phyloP scores from a whole-genome alignment of 495 filamentous ascomycete genomes.

The Hyaloscypha finlandica region DNA sequence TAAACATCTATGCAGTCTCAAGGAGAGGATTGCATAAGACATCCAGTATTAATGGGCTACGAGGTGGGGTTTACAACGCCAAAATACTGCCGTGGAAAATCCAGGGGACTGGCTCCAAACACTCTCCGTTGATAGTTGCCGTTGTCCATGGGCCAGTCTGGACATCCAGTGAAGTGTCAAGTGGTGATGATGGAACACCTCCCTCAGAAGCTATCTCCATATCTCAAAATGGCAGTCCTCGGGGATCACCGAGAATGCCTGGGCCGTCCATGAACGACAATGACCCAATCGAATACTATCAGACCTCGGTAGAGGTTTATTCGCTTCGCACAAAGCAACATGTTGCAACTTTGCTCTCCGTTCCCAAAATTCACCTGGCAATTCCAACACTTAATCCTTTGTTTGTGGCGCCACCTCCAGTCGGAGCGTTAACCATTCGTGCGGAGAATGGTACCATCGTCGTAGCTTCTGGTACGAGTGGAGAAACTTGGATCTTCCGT shows the following conservation, averaged over 20 bases:
- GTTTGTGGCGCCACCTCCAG: slow-evolving; percentile 61
- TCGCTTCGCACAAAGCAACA: slow-evolving; percentile 70
- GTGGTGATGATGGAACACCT: slow-evolving; percentile 22
- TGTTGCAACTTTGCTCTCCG: slow-evolving; percentile 67
- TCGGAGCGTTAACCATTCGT: slow-evolving; percentile 70
- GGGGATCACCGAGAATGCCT: slow-evolving; percentile 24
- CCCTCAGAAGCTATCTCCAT: slow-evolving; percentile 25
- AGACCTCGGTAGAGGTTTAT: slow-evolving; percentile 84
- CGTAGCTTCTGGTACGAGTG: slow-evolving; percentile 76
- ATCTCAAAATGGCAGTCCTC: slow-evolving; percentile 28
- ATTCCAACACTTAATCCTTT: slow-evolving; percentile 52
- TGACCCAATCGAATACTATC: slow-evolving; percentile 50
- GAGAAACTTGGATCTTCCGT: slow-evolving; percentile 80
- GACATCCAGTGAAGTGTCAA: slow-evolving; percentile 33
- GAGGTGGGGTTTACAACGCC: slow-evolving; percentile 77
- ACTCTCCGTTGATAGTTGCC: slow-evolving; percentile 68
- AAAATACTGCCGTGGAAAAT: slow-evolving; percentile 70
- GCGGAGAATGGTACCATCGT: slow-evolving; percentile 66
- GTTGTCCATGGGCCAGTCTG: slow-evolving; percentile 72
- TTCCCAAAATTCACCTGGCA: slow-evolving; percentile 47
- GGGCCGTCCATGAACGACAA: slow-evolving; percentile 12
- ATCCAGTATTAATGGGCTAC: slow-evolving; percentile 70
- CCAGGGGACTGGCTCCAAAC: slow-evolving; percentile 30
- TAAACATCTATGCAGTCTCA: slow-evolving; percentile 71
- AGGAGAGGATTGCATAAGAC: slow-evolving; percentile 65